Evolutionary conservation across 2,329 filamentous ascomycete genomes (phyloP).

Genomic region (Parastagonospora nodorum): DNA sequence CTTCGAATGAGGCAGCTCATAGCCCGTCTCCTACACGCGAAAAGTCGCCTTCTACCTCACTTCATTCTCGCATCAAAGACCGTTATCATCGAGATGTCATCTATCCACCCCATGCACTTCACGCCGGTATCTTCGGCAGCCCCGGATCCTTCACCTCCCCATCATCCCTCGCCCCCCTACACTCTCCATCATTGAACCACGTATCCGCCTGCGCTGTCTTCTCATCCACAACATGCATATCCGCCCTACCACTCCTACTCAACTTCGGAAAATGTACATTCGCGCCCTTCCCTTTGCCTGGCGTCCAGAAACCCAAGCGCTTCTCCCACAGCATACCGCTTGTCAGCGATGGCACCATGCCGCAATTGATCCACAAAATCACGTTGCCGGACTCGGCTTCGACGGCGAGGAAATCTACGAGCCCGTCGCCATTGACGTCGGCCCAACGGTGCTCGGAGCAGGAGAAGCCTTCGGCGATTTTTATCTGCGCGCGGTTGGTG

Average conservation of each 20-base stretch:
- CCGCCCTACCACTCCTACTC: slow-evolving; percentile 3
- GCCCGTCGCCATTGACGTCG: slow-evolving; percentile 49
- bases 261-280: slow-evolving; percentile 17
- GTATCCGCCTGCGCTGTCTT: background rate
- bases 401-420: slow-evolving; percentile 28
- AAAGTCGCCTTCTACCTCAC: no score
- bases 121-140: background rate
- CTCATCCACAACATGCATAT: slow-evolving; percentile 4
- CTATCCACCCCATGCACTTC: no score
- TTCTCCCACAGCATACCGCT: slow-evolving; percentile 12
- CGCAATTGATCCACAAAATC: slow-evolving; percentile 40
- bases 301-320: slow-evolving; percentile 7
- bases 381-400: slow-evolving; percentile 45
- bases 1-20: no score
- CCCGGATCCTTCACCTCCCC: background rate
- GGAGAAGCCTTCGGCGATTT: slow-evolving; percentile 22
- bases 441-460: slow-evolving; percentile 46
- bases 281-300: slow-evolving; percentile 7
- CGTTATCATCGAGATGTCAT: no score
- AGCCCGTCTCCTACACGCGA: no score
- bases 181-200: slow-evolving; percentile 2
- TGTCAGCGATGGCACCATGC: slow-evolving; percentile 10
- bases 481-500: slow-evolving; percentile 22
- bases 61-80: no score
- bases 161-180: background rate